Evolutionary conservation across 768 basidiomycete species (phyloP).

Genomic region (Pleurotus eryngii): DNA sequence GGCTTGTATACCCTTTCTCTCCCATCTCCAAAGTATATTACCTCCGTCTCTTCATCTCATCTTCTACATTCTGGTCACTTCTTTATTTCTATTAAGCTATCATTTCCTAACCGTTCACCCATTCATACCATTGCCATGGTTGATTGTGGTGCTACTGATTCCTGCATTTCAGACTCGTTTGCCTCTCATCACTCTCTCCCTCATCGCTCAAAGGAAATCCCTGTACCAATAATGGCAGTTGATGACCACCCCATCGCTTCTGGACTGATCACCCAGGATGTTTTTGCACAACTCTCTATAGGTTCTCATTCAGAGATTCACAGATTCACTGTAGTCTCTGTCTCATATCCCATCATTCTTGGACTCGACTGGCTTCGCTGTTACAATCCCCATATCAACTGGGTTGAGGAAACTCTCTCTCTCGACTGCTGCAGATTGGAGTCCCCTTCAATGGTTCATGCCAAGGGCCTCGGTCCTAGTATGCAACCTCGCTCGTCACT

Average conservation of each 20-base stretch:
- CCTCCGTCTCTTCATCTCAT: slow-evolving; percentile 11
- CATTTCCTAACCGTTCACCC: slow-evolving; percentile 27
- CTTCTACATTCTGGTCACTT: slow-evolving; percentile 20
- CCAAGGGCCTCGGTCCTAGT: slow-evolving; percentile 13
- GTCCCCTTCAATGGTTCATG: too few species aligned
- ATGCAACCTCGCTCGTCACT: slow-evolving; percentile 12
- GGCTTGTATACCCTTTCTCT: slow-evolving; percentile 5
- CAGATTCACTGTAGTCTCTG: slow-evolving; percentile 26
- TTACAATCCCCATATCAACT: slow-evolving; percentile 22
- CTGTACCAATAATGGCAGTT: slow-evolving; percentile 32
- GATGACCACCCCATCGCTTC: slow-evolving; percentile 36
- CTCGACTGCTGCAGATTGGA: too few species aligned
- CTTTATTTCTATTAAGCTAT: slow-evolving; percentile 23
- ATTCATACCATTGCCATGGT: slow-evolving; percentile 32
- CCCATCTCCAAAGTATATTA: slow-evolving; percentile 18
- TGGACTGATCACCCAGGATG: slow-evolving; percentile 36
- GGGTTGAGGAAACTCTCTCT: too few species aligned
- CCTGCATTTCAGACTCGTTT: slow-evolving; percentile 34
- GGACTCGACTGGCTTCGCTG: slow-evolving; percentile 33
- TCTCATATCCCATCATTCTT: slow-evolving; percentile 31
- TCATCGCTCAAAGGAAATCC: slow-evolving; percentile 23
- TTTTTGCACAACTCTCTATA: slow-evolving; percentile 25
- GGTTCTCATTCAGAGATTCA: slow-evolving; percentile 26
- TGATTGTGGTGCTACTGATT: slow-evolving; percentile 32
- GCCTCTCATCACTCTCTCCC: slow-evolving; percentile 28